Conservation (phyloP, 768 basidiomycete species). For the Suillus lakei region DNA sequence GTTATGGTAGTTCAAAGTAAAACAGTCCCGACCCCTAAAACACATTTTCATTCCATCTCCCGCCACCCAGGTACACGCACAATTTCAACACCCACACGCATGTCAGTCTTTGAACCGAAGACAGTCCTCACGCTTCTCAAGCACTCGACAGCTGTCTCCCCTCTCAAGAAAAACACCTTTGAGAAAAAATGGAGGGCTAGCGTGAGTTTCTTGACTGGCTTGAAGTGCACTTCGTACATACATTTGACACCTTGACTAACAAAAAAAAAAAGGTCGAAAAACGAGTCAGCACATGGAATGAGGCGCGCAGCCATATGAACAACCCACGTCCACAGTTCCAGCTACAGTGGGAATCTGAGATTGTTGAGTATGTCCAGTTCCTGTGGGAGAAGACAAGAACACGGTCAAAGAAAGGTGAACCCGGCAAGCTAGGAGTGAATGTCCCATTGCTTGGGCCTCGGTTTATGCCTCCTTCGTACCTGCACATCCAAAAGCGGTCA, state of each 20-base stretch:
- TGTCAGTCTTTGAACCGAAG: constrained; percentile 18
- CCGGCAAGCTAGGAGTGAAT: not conserved
- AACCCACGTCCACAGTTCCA: constrained; percentile 13
- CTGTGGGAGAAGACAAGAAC: constrained; percentile 13
- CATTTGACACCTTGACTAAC: not conserved
- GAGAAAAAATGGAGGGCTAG: constrained; percentile 9
- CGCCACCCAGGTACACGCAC: not conserved
- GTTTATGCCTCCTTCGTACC: constrained; percentile 24
- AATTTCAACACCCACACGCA: not conserved
- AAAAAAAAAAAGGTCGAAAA: constrained; percentile 7
- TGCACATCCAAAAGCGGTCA: constrained; percentile 15
- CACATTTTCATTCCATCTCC: not conserved
- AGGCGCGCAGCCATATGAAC: not conserved
- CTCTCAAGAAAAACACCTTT: not conserved
- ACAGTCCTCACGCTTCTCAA: constrained; percentile 7
- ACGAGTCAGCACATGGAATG: constrained; percentile 2
- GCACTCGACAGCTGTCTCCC: not conserved
- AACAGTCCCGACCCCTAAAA: not conserved
- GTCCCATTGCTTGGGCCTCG: constrained; percentile 27
- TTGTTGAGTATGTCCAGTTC: constrained; percentile 27
- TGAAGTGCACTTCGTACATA: not conserved
- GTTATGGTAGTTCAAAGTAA: not conserved
- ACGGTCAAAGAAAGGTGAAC: constrained; percentile 7
- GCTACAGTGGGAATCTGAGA: constrained; percentile 24
- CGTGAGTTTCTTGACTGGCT: not conserved